These are phyloP conservation scores for Ophiostoma pallidulum DNA, from an alignment of 2,329 filamentous ascomycete species.

Conservation along the genomic window DNA sequence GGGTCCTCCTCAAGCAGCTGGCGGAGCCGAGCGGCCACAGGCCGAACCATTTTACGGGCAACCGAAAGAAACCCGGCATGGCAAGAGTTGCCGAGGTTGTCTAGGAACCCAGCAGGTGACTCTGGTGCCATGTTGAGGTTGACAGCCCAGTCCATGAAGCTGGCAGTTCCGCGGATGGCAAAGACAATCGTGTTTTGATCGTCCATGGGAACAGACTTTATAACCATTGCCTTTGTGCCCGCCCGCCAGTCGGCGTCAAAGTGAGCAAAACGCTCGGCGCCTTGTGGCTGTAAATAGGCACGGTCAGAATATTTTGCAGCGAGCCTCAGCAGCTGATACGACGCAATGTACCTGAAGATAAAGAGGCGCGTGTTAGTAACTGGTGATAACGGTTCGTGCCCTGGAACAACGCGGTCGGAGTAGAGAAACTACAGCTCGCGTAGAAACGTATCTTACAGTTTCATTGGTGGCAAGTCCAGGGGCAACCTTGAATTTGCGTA, in stretches of 20 bases:
- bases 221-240: conserved; percentile 77
- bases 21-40: conserved; percentile 61
- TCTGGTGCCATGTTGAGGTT: conserved; percentile 64
- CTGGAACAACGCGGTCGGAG: neutral
- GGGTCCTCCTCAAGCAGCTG: conserved; percentile 65
- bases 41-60: conserved; percentile 63
- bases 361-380: too few relatives aligned
- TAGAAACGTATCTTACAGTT: conserved; percentile 44
- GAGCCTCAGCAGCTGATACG: conserved; percentile 67
- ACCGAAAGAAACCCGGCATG: conserved; percentile 73
- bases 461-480: conserved; percentile 54
- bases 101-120: conserved; percentile 60
- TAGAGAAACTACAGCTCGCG: neutral
- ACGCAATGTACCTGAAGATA: conserved; percentile 54
- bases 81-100: conserved; percentile 67
- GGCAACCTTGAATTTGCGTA: conserved; percentile 73
- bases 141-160: conserved; percentile 78
- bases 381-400: too few relatives aligned
- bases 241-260: conserved; percentile 61
- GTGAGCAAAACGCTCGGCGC: conserved; percentile 56
- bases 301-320: conserved; percentile 69
- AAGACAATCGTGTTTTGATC: conserved; percentile 72
- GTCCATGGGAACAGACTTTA: conserved; percentile 72
- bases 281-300: conserved; percentile 59
- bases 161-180: conserved; percentile 71